Percentiles rank a stretch among this genome's conserved stretches.
Conservation (phyloP, 1,284 basidiomycete genomes). For the Puccinia hordei region DNA sequence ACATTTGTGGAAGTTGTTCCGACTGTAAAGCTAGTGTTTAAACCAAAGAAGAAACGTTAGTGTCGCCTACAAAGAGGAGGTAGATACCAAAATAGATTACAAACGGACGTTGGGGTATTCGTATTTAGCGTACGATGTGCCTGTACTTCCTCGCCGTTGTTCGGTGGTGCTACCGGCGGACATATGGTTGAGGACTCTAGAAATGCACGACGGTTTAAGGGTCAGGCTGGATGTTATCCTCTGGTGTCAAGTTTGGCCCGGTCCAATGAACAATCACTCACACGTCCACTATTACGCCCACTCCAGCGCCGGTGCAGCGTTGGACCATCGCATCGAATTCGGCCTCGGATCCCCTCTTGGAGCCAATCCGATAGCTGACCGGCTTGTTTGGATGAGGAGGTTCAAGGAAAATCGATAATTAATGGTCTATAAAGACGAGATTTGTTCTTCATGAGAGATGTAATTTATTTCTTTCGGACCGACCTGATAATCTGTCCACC, state of each 20-base stretch:
- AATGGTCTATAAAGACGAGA: not conserved
- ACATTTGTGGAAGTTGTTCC: conserved; percentile 32
- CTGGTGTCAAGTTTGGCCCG: not conserved
- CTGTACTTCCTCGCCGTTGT: not conserved
- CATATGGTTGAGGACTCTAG: conserved; percentile 46
- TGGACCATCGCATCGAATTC: conserved; percentile 42
- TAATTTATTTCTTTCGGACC: not conserved
- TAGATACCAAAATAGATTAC: not conserved
- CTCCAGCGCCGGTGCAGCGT: conserved; percentile 25
- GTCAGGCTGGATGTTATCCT: not conserved
- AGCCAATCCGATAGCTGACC: conserved; percentile 33
- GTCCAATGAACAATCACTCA: conserved; percentile 7
- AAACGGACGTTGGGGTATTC: conserved; percentile 31
- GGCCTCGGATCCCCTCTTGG: conserved; percentile 30
- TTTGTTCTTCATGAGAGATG: not conserved
- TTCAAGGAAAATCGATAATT: not conserved
- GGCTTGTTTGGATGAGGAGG: not conserved
- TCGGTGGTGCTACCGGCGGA: conserved; percentile 14
- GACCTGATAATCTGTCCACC: conserved; percentile 48
- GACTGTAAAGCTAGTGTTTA: conserved; percentile 14
- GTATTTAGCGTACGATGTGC: conserved; percentile 25
- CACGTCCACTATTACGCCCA: conserved; percentile 46
- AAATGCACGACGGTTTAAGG: too few relatives aligned
- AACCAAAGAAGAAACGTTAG: not conserved
- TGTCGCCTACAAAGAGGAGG: not conserved